These are phyloP conservation scores for Exserohilum turcica DNA, from an alignment of 2,329 filamentous ascomycete genomes.

Conservation along the genomic window DNA sequence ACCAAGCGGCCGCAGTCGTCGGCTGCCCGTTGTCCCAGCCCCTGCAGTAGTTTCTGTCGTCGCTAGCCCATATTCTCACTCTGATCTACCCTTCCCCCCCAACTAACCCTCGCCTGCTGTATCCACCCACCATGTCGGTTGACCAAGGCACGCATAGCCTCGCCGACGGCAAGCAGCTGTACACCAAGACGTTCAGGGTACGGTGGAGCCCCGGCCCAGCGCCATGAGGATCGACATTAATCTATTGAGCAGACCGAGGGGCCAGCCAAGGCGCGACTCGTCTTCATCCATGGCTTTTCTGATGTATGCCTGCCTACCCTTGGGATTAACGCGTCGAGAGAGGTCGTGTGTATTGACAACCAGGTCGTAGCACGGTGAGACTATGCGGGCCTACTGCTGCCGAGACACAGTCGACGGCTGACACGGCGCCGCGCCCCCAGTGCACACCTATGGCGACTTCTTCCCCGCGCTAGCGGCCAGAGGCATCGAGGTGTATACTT, in stretches of 20 bases:
- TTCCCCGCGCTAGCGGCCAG: slow-evolving; percentile 71
- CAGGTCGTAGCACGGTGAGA: slow-evolving; percentile 20
- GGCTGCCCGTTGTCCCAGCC: background rate
- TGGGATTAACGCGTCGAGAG: background rate
- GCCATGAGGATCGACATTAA: slow-evolving; percentile 12
- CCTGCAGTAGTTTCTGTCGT: background rate
- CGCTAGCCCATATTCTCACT: background rate
- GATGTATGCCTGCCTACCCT: slow-evolving; percentile 52
- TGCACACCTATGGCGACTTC: slow-evolving; percentile 75
- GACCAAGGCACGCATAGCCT: slow-evolving; percentile 59
- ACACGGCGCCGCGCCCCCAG: slow-evolving; percentile 37
- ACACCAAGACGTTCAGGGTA: slow-evolving; percentile 67
- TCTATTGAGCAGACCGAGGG: slow-evolving; percentile 56
- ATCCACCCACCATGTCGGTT: slow-evolving; percentile 41
- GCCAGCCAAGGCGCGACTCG: slow-evolving; percentile 69
- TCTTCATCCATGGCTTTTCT: slow-evolving; percentile 89
- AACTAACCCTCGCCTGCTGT: background rate
- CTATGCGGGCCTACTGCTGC: background rate
- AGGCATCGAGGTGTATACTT: slow-evolving; percentile 76
- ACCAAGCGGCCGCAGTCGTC: too few species aligned
- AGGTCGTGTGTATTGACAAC: slow-evolving; percentile 5
- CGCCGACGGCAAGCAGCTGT: slow-evolving; percentile 60
- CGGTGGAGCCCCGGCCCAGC: slow-evolving; percentile 3
- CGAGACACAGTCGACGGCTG: slow-evolving; percentile 8
- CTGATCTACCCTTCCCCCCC: background rate